Base-by-base conservation (phyloP, 2,329 filamentous ascomycete species). In the Tolypocladium ophioglossoides region DNA sequence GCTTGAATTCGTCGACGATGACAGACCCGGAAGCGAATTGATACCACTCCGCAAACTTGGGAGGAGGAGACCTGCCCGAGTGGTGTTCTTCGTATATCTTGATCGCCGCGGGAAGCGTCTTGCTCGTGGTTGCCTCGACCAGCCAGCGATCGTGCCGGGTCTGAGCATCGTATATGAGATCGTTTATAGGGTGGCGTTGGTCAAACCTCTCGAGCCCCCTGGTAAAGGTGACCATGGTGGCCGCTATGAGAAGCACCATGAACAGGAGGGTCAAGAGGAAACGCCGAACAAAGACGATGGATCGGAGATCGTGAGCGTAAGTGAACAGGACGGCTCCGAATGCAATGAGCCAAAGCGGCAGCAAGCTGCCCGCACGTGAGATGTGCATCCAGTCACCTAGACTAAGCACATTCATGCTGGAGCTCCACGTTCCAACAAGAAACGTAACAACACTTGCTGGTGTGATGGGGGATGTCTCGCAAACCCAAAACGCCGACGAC, bases 41-140 rank as follows among this genome's bases (percentile, higher is more conserved):
- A 65, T 86, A 95, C 91, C 91, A 96, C 59, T 84, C 83, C 62
- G 91, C 87, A 62, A 95, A 96, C 55, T 87, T 80, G 1, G 85
- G 87, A 12, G 91, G 91, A 18, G 91, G 90, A 32, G 82, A 74
- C 56, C 89, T 80, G 16, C 83, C 82, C 61, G 87, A 61, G 55
- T 82, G 74, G 6, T 75, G 72, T 50, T 78, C 73, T 50, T 72
- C 70, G 60, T 83, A 83, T 53, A 78, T 71, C 5, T 66, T 63
- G 4, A 75, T 71, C 0, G 78, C 79, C 10, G 75, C 66, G 1
- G 67, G 67, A 3, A 80, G 64, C 14, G 70, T 78, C 12, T 69
- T 69, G 60, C 78, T 82, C 16, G 72, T 70, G 2, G 69, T 70
- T 1, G 74, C 78, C 50, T 74, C 66, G 9, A 72, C 64, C 9